Conservation (phyloP, 768 basidiomycete species). For the Pleurotus tuoliensis region DNA sequence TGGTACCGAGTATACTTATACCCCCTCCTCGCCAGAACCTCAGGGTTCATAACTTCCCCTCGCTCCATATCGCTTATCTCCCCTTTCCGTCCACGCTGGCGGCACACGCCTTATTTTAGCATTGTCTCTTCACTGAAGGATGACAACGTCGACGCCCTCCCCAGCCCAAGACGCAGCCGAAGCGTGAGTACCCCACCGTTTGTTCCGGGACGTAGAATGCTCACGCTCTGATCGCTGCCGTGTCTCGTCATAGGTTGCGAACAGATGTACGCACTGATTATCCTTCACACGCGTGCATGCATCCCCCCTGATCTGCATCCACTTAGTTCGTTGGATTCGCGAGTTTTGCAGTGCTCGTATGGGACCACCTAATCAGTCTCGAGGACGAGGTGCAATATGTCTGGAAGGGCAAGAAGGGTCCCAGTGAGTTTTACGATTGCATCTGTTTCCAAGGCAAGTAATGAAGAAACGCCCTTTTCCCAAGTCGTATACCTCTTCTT, state of each 20-base stretch:
- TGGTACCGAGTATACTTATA: too few species aligned
- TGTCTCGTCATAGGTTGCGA: neutral
- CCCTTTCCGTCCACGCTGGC: neutral
- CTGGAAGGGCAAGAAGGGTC: constrained; percentile 46
- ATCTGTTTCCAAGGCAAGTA: neutral
- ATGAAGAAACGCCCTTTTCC: neutral
- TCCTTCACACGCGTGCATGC: neutral
- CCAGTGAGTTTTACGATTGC: constrained; percentile 29
- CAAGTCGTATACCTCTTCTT: constrained; percentile 42
- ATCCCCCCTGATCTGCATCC: neutral
- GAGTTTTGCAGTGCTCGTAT: constrained; percentile 47
- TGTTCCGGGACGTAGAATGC: too few species aligned
- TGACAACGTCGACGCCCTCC: neutral
- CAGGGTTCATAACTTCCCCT: neutral
- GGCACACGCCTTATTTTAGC: too few species aligned
- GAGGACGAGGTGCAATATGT: constrained; percentile 45
- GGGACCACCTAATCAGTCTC: constrained; percentile 56
- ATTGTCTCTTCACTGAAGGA: too few species aligned
- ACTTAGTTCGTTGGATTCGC: constrained; percentile 47
- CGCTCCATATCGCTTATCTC: neutral
- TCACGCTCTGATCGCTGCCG: neutral
- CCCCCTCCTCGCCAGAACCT: too few species aligned
- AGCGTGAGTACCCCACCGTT: neutral
- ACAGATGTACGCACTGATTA: constrained; percentile 8
- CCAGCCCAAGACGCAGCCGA: neutral